A percentile compares a stretch with the other conserved stretches of the same genome.
These are phyloP conservation scores for Xanthoceras sorbifolium DNA, from an alignment of 345 rosid species.

Conservation along the genomic window DNA sequence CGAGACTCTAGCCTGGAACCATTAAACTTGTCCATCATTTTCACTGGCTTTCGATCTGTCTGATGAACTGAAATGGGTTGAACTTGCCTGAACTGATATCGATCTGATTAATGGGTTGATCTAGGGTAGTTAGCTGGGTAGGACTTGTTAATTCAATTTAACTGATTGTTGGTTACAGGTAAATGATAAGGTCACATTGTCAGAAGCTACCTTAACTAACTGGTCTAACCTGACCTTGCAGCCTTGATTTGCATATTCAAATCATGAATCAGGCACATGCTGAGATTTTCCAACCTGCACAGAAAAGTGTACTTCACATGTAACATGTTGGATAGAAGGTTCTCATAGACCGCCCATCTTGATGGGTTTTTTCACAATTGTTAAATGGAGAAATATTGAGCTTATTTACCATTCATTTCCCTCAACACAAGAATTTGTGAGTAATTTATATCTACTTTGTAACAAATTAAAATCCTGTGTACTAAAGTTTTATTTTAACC, in stretches of 20 bases:
- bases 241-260: slow-evolving; percentile 13
- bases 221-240: slow-evolving; percentile 19
- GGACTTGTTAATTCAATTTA: not conserved
- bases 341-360: slow-evolving; percentile 17
- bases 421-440: not conserved
- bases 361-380: not conserved
- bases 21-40: not conserved
- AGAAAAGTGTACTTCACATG: slow-evolving; percentile 28
- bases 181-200: slow-evolving; percentile 1
- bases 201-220: slow-evolving; percentile 26
- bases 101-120: not conserved
- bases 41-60: not conserved
- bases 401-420: not conserved
- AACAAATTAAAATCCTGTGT: not conserved
- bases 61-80: not conserved
- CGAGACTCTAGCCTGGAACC: not conserved
- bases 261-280: slow-evolving; percentile 18
- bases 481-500: too few relatives aligned
- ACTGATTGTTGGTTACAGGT: not conserved
- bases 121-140: not conserved
- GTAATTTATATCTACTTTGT: not conserved
- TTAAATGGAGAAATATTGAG: not conserved
- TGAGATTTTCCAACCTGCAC: slow-evolving; percentile 14
- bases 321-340: slow-evolving; percentile 31
- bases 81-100: not conserved